Conservation (phyloP, 139 green algal species). For the Desmodesmus armatus region DNA sequence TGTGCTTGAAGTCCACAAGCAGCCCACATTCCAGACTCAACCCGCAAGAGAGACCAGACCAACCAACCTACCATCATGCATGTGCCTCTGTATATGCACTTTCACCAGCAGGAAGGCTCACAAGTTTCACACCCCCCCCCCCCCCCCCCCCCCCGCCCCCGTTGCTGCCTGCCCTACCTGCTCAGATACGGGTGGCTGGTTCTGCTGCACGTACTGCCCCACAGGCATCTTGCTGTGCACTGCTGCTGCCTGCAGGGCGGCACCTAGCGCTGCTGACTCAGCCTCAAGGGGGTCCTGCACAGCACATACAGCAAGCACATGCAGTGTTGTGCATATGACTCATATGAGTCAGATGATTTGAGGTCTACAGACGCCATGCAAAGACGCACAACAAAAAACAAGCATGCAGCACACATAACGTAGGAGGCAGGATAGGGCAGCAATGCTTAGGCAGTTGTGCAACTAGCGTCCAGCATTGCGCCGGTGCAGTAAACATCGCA, state of each 20-base stretch:
- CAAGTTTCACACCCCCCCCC: background rate
- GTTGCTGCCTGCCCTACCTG: slow-evolving; percentile 34
- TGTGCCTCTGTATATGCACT: background rate
- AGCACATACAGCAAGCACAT: background rate
- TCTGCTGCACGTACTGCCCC: slow-evolving; percentile 63
- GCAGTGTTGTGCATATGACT: background rate
- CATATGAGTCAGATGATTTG: background rate
- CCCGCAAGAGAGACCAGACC: no score
- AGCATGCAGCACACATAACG: background rate
- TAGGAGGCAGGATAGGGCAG: background rate
- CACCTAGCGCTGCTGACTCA: slow-evolving; percentile 87
- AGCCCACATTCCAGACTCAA: background rate
- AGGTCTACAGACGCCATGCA: background rate
- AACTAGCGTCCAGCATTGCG: background rate
- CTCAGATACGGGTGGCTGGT: slow-evolving; percentile 64
- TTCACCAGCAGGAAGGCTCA: background rate
- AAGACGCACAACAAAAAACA: background rate
- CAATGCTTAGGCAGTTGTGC: background rate
- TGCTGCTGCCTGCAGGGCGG: slow-evolving; percentile 88
- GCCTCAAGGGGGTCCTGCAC: slow-evolving; percentile 72
- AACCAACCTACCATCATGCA: no score
- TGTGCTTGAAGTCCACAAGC: background rate
- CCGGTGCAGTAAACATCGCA: no score
- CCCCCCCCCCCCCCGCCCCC: background rate
- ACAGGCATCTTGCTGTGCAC: slow-evolving; percentile 61